Conservation (phyloP, 495 filamentous ascomycete genomes). For the Neurospora tetrasperma region DNA sequence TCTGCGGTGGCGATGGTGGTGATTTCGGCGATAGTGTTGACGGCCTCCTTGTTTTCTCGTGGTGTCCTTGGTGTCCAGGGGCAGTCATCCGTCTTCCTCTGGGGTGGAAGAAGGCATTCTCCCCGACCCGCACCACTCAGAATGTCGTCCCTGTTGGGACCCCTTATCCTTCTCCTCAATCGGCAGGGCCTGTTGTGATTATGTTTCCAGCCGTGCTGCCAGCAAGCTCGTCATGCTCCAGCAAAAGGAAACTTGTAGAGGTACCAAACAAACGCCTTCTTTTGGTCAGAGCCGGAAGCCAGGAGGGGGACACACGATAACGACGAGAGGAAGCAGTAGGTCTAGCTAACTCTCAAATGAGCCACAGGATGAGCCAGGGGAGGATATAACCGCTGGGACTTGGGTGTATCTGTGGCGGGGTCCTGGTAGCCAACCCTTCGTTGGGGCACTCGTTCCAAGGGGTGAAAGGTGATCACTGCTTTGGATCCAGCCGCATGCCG, state of each 20-base stretch:
- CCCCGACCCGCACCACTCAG: conserved; percentile 72
- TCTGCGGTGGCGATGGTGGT: no score
- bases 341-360: neutral
- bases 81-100: no score
- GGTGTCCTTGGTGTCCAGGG: no score
- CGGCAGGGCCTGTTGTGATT: conserved; percentile 78
- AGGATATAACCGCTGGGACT: neutral
- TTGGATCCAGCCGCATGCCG: neutral
- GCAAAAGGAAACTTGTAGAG: conserved; percentile 6
- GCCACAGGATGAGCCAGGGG: neutral
- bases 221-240: conserved; percentile 65
- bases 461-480: neutral
- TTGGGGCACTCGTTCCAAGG: neutral
- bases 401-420: neutral
- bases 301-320: neutral
- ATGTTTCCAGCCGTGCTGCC: conserved; percentile 60
- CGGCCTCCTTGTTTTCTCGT: no score
- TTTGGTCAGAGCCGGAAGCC: neutral
- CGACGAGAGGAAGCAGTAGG: neutral
- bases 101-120: neutral
- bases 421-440: neutral
- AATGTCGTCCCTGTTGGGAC: conserved; percentile 94
- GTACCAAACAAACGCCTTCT: neutral
- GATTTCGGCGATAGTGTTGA: no score
- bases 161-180: conserved; percentile 95